These are phyloP conservation scores for Piper longum DNA, from an alignment of 164 flowering plant species.

Conservation along the genomic window DNA sequence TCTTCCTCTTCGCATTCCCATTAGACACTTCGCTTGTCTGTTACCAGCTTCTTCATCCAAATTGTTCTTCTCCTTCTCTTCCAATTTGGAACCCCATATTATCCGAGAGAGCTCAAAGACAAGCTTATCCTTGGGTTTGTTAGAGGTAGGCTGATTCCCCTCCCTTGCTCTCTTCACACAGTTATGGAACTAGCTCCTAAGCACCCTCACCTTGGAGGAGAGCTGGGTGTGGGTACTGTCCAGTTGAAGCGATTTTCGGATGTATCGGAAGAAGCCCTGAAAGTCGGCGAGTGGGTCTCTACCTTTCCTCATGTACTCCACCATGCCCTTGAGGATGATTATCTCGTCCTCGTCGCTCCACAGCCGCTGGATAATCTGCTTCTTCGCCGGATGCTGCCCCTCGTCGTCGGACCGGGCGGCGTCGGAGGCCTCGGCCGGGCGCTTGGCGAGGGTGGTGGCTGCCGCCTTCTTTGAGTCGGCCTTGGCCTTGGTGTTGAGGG, in stretches of 20 bases:
- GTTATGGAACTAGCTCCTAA: constrained; percentile 3
- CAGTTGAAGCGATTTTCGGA: background rate
- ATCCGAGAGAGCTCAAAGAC: constrained; percentile 1
- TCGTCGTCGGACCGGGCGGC: background rate
- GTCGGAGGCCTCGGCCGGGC: background rate
- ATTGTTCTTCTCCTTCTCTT: background rate
- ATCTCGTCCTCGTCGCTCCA: constrained; percentile 7
- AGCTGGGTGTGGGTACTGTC: constrained; percentile 1
- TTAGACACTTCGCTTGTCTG: background rate
- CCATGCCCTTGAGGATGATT: constrained; percentile 2
- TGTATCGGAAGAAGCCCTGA: background rate
- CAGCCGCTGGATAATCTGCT: constrained; percentile 1
- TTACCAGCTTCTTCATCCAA: too few species aligned
- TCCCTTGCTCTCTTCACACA: background rate
- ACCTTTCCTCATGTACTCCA: constrained; percentile 1
- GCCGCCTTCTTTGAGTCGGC: background rate
- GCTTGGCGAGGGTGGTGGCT: background rate
- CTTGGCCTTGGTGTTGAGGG: background rate
- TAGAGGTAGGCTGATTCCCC: background rate
- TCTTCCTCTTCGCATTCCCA: background rate
- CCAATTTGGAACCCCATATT: background rate
- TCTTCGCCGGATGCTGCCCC: background rate
- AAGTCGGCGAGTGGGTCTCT: background rate
- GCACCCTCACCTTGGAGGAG: background rate
- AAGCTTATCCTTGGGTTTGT: constrained; percentile 3